These are phyloP conservation scores for Parastagonospora avenae DNA, from an alignment of 2,329 filamentous ascomycete species.

Conservation along the genomic window DNA sequence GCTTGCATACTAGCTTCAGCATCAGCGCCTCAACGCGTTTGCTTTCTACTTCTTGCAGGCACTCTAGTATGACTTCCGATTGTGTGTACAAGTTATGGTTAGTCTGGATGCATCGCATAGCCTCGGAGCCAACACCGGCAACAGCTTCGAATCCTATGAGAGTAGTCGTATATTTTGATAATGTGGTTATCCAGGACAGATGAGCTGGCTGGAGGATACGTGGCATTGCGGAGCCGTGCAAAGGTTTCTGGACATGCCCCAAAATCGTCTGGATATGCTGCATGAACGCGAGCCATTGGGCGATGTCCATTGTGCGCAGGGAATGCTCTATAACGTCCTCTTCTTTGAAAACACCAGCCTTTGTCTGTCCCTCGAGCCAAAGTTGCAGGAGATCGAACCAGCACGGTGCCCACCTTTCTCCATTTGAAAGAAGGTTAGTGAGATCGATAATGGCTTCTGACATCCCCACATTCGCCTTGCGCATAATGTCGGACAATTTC, in stretches of 20 bases:
- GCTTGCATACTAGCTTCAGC: conserved; percentile 20
- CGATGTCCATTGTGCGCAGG: conserved; percentile 19
- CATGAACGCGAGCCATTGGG: conserved; percentile 31
- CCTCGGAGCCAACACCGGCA: conserved; percentile 2
- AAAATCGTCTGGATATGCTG: conserved; percentile 25
- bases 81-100: conserved; percentile 11
- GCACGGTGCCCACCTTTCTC: conserved; percentile 12
- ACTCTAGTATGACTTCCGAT: conserved; percentile 18
- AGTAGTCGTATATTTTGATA: conserved; percentile 8
- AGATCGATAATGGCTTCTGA: conserved; percentile 21
- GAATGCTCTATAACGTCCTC: conserved; percentile 17
- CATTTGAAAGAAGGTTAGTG: conserved; percentile 17
- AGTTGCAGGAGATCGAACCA: conserved; percentile 29
- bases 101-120: conserved; percentile 22
- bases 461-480: conserved; percentile 6
- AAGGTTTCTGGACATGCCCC: not conserved
- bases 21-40: conserved; percentile 22
- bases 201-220: conserved; percentile 5
- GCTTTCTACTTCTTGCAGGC: conserved; percentile 12
- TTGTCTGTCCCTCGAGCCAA: conserved; percentile 14
- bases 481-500: conserved; percentile 14
- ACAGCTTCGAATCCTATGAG: conserved; percentile 26
- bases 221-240: not conserved
- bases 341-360: not conserved
- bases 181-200: conserved; percentile 1